Conservation (phyloP, 1,284 basidiomycete genomes). For the Anthracocystis setariae region DNA sequence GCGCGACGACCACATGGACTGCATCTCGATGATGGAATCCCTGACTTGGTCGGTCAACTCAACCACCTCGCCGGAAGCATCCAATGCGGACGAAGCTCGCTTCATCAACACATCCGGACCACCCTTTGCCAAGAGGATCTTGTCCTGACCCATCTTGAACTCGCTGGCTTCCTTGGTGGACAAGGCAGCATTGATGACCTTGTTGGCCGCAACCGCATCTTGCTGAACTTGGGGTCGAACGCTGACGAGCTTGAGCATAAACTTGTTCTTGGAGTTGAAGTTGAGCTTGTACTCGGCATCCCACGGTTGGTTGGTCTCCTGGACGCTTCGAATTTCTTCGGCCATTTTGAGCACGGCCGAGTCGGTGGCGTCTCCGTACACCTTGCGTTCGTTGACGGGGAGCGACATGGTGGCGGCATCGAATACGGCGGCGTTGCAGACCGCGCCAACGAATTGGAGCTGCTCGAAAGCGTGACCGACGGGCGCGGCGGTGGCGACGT, state of each 20-base stretch:
- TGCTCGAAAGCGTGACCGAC: constrained; percentile 37
- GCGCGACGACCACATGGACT: constrained; percentile 71
- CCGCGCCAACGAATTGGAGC: constrained; percentile 70
- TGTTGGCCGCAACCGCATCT: constrained; percentile 1
- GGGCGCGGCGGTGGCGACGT: constrained; percentile 39
- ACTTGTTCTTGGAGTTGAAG: constrained; percentile 77
- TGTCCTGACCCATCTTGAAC: constrained; percentile 37
- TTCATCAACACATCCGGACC: constrained; percentile 68
- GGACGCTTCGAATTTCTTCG: constrained; percentile 70
- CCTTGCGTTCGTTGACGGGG: constrained; percentile 53
- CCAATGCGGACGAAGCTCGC: constrained; percentile 53
- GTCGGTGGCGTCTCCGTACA: constrained; percentile 77
- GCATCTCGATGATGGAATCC: constrained; percentile 24
- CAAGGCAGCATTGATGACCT: constrained; percentile 3
- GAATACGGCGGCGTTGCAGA: constrained; percentile 76
- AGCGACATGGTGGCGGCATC: constrained; percentile 63
- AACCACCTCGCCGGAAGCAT: constrained; percentile 59
- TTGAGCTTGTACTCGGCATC: constrained; percentile 68
- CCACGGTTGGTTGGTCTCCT: constrained; percentile 66
- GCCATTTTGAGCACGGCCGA: constrained; percentile 75
- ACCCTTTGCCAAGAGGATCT: constrained; percentile 46
- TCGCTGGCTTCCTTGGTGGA: constrained; percentile 67
- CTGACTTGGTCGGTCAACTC: constrained; percentile 17
- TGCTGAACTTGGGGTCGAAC: constrained; percentile 5
- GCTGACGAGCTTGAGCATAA: constrained; percentile 71